Evolutionary conservation across 495 filamentous ascomycete species (phyloP), one percentile per base, ranked within the genome.

Genomic region (Tricharina praecox): DNA sequence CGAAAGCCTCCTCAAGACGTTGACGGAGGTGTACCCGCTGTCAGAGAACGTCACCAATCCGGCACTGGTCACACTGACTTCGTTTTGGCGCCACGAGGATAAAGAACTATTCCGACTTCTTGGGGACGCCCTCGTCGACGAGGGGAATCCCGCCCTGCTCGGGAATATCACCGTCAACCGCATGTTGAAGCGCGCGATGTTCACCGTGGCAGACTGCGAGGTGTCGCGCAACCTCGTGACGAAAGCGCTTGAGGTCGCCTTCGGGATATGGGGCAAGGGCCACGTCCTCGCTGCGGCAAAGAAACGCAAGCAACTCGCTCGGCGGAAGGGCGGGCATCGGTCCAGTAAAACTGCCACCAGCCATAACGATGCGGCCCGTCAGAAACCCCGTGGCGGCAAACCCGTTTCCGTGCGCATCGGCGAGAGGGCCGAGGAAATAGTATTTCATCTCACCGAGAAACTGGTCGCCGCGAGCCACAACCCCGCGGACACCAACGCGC

Each of bases 251-350:
- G 56, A 59, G 21, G 41, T 44, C n/a, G 42, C 48, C 1, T 59
- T 59, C n/a, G 56, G 55, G 8, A 30, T 59, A 4, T 54, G 45
- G 51, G 51, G 56, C 7, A 47, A 59, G 5, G n/a, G 50, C 25
- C 33, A 59, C n/a, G 51, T 54, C 15, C 9, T 21, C 21, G 38
- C 48, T 0, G 48, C 50, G 11, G 38, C 43, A 5, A 25, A 30
- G 0, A 35, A 39, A 3, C 35, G 54, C 5, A 50, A 39, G 13
- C 19, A 49, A 19, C n/a, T 19, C 3, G 18, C 48, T 23, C 42
- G 35, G 42, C 48, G 50, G 20, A 49, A 50, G 39, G 45, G 33
- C 16, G 24, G 36, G 4, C 21, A 4, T 9, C 40, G 48, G 20
- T 11, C 32, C n/a, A 23, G 26, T 32, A 52, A 50, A 36, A 4